Conservation (phyloP, 257 asterid genomes). For the Nicotiana tomentosiformis region DNA sequence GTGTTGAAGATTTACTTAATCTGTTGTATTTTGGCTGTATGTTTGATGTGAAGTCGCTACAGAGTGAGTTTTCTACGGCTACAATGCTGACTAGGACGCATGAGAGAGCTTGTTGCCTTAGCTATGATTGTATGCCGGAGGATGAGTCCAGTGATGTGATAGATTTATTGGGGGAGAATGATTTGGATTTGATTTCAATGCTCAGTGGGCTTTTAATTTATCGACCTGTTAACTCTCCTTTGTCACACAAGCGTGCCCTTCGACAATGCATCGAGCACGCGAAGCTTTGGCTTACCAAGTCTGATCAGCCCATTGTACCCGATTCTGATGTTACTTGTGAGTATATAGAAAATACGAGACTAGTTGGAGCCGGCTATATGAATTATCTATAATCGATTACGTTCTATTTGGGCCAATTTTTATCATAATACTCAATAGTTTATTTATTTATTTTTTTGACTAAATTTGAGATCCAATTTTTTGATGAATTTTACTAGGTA, state of each 20-base stretch:
- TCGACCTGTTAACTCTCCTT: constrained; percentile 50
- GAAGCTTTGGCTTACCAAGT: constrained; percentile 53
- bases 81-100: constrained; percentile 56
- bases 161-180: constrained; percentile 53
- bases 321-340: constrained; percentile 53
- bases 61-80: constrained; percentile 24
- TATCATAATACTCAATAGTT: no score
- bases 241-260: constrained; percentile 61
- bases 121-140: constrained; percentile 78
- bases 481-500: no score
- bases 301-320: constrained; percentile 52
- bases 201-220: constrained; percentile 51
- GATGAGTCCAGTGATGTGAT: constrained; percentile 33
- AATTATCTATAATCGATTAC: no score
- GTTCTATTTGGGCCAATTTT: no score
- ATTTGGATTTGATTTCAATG: constrained; percentile 66
- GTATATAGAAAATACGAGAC: neutral
- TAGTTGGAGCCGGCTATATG: no score
- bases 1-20: constrained; percentile 52
- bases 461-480: no score
- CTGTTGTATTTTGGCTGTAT: constrained; percentile 59
- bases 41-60: constrained; percentile 61
- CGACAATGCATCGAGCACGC: constrained; percentile 66
- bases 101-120: constrained; percentile 75
- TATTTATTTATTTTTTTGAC: no score